A percentile compares a stretch with the other conserved stretches of the same genome.
These are phyloP conservation scores for Tricholoma bakamatsutake DNA, from an alignment of 768 basidiomycete genomes.

Conservation along the genomic window DNA sequence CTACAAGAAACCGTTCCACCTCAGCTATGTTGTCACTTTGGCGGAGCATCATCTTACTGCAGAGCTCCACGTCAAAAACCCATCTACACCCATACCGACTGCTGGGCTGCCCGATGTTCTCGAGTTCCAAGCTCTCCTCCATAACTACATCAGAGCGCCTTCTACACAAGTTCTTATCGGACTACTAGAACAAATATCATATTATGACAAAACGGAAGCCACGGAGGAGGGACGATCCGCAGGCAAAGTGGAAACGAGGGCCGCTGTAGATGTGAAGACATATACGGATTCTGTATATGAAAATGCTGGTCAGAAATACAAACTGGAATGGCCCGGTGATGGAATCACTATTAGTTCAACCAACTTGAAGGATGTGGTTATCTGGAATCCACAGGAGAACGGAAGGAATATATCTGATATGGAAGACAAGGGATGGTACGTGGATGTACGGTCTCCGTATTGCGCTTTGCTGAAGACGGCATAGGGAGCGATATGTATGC, in stretches of 20 bases:
- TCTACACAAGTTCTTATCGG: slow-evolving; percentile 52
- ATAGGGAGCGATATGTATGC: not conserved
- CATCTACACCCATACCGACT: slow-evolving; percentile 32
- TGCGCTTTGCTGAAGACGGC: not conserved
- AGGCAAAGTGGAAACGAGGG: not conserved
- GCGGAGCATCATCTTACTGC: slow-evolving; percentile 68
- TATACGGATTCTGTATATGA: not conserved
- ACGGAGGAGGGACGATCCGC: slow-evolving; percentile 42
- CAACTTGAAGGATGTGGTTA: not conserved
- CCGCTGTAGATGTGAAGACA: not conserved
- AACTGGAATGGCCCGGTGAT: not conserved
- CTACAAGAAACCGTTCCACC: slow-evolving; percentile 63
- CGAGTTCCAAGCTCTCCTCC: slow-evolving; percentile 90
- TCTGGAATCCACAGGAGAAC: not conserved
- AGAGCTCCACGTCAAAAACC: slow-evolving; percentile 76
- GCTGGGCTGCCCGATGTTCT: slow-evolving; percentile 38
- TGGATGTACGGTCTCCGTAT: not conserved
- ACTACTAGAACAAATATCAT: slow-evolving; percentile 58
- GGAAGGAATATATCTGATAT: not conserved
- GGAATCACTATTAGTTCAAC: not conserved
- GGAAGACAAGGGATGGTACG: not conserved
- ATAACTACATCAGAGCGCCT: slow-evolving; percentile 79
- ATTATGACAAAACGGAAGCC: slow-evolving; percentile 77
- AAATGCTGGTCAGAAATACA: not conserved
- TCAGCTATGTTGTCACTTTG: slow-evolving; percentile 80